Percentiles rank a stretch among this genome's conserved stretches.
phyloP scores from a whole-genome alignment of 2,329 filamentous ascomycete genomes.

The Mollisia scopiformis region DNA sequence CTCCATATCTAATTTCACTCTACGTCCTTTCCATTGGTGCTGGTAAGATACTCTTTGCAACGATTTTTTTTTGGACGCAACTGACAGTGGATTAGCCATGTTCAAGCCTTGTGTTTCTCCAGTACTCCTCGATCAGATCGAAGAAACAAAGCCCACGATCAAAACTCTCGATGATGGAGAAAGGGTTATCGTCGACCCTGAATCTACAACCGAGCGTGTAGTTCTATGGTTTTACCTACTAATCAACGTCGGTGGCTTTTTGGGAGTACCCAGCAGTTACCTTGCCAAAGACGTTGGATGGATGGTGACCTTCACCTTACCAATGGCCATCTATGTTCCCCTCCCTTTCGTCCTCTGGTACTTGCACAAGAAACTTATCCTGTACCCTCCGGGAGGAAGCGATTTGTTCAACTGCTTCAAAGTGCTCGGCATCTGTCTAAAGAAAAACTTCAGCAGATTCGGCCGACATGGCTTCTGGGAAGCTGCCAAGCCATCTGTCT shows the following conservation, averaged over 20 bases:
- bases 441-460: constrained; percentile 67
- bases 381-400: constrained; percentile 49
- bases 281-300: constrained; percentile 52
- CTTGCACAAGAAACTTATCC: constrained; percentile 45
- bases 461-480: constrained; percentile 62
- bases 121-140: constrained; percentile 61
- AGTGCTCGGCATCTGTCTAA: constrained; percentile 45
- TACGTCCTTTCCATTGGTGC: constrained; percentile 33
- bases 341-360: constrained; percentile 54
- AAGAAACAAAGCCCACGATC: constrained; percentile 44
- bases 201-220: constrained; percentile 54
- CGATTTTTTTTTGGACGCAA: constrained; percentile 58
- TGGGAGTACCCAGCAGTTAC: constrained; percentile 48
- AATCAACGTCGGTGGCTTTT: constrained; percentile 65
- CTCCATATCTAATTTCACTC: constrained; percentile 32
- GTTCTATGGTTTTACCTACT: constrained; percentile 63
- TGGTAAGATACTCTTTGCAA: constrained; percentile 40
- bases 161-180: constrained; percentile 55
- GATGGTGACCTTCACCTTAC: constrained; percentile 49
- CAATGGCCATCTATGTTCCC: constrained; percentile 62
- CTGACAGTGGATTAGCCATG: constrained; percentile 65
- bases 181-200: constrained; percentile 62
- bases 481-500: constrained; percentile 64
- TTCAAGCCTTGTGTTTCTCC: constrained; percentile 74
- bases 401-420: constrained; percentile 49